Percentiles rank a stretch among this genome's conserved stretches.
Conservation (phyloP, 2,329 filamentous ascomycete species). For the Botrytis galanthina region DNA sequence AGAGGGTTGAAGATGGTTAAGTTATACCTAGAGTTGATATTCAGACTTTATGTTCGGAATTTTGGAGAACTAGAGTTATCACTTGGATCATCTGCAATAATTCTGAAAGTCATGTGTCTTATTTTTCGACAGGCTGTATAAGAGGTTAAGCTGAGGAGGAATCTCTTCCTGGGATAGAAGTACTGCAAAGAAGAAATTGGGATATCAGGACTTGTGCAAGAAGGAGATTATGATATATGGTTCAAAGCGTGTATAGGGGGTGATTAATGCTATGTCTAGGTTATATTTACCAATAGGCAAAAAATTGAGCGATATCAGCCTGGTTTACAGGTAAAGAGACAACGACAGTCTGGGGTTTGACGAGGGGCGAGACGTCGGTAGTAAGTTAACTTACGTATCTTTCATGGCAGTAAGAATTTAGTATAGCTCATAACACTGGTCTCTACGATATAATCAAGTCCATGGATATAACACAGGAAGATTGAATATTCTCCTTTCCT, state of each 20-base stretch:
- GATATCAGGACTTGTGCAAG: neutral
- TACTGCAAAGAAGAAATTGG: too few relatives aligned
- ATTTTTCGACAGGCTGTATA: neutral
- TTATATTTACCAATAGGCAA: fast-evolving
- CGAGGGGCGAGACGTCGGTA: fast-evolving
- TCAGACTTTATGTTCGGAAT: too few relatives aligned
- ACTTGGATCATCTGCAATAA: too few relatives aligned
- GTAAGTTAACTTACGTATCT: fast-evolving
- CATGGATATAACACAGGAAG: neutral
- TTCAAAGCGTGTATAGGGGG: neutral
- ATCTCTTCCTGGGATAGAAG: too few relatives aligned
- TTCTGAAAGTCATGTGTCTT: too few relatives aligned
- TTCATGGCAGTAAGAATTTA: fast-evolving
- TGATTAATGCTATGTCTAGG: neutral
- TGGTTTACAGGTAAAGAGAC: neutral
- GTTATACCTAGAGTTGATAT: too few relatives aligned
- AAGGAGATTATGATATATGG: neutral
- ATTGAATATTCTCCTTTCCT: neutral
- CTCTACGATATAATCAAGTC: neutral
- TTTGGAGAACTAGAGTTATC: too few relatives aligned
- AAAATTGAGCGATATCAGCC: neutral
- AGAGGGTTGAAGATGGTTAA: too few relatives aligned
- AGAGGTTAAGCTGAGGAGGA: neutral
- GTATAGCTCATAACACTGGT: fast-evolving
- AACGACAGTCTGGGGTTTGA: neutral